phyloP scores from a whole-genome alignment of 2,329 filamentous ascomycete species.

The Nemania serpens region DNA sequence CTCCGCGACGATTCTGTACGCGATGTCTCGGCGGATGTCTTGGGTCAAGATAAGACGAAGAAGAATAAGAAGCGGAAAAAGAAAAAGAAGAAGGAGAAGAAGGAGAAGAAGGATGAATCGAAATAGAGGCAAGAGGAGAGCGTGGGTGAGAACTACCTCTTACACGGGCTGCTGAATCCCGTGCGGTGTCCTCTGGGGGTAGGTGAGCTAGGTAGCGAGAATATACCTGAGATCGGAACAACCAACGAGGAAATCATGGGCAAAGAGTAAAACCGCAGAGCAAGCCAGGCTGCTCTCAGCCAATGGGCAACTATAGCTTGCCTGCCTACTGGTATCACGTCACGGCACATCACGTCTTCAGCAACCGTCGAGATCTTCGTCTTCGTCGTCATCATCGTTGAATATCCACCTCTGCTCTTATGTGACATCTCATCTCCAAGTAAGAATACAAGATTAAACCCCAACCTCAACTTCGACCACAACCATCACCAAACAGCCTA shows the following conservation, averaged over 20 bases:
- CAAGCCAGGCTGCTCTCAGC: too few relatives aligned
- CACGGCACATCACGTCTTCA: too few relatives aligned
- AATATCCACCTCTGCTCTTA: not conserved
- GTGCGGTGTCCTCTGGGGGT: not conserved
- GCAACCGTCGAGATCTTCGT: not conserved
- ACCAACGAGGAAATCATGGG: too few relatives aligned
- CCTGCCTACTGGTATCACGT: too few relatives aligned
- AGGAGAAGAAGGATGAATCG: constrained; percentile 32
- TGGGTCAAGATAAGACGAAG: constrained; percentile 27
- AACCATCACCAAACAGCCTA: not conserved
- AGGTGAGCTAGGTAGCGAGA: too few relatives aligned
- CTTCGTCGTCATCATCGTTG: not conserved
- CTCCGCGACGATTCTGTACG: not conserved
- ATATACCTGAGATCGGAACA: too few relatives aligned
- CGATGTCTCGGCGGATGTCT: not conserved
- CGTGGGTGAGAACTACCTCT: not conserved
- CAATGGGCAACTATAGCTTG: too few relatives aligned
- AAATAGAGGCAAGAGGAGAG: constrained; percentile 3
- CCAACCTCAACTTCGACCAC: too few relatives aligned
- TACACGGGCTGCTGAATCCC: not conserved
- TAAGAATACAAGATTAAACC: constrained; percentile 19
- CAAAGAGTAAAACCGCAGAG: too few relatives aligned
- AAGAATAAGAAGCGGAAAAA: constrained; percentile 35
- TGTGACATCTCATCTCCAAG: not conserved
- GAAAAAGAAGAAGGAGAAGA: constrained; percentile 40